Base-by-base conservation (phyloP, 208 protist species). In the Angomonas ambiguus region DNA sequence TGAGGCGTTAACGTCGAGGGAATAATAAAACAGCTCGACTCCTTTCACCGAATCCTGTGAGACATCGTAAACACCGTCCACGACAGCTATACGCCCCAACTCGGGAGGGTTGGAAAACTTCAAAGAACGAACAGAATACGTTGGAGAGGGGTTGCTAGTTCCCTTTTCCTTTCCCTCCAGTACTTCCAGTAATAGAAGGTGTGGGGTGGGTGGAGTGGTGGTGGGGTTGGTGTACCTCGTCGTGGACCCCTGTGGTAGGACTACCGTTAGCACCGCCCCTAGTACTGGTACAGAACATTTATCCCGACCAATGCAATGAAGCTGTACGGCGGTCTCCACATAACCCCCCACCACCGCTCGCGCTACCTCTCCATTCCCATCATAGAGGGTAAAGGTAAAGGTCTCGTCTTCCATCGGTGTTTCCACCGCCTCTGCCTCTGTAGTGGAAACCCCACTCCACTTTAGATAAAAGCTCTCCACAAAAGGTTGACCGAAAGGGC, bases 331-430 rank as follows among this genome's bases (percentile, higher is more conserved):
- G 30, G n/a, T 41, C 28, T 25, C 56, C 13, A 38, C 34, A 18
- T 31, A 41, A 2, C 56, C 56, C 30, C 56, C 56, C 56, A 61
- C 30, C 28, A 61, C 56, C 56, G 30, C 56, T 22, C 32, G 24
- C 2, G 56, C 56, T 32, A 61, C 56, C 30, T 61, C 56, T 18
- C 56, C 56, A 8, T 61, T 32, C 1, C 56, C 56, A 22, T 61
- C 32, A 18, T 42, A 61, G 25, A 58, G 30, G 13, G 13, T 13
- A 27, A 53, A 53, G 13, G 34, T 22, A 20, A 61, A 61, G 51
- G 25, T 58, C 25, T 58, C 27, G 3, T 20, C 51, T 3, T 58
- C 51, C 22, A n/a, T 16, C 1, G 13, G 51, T 11, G 25, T 4
- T 16, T 35, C 53, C 10, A 6, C 53, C 10, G 53, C 25, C 22